Evolutionary conservation across 2,329 filamentous ascomycete genomes (phyloP).

Genomic region (Leptographium wingfieldii): DNA sequence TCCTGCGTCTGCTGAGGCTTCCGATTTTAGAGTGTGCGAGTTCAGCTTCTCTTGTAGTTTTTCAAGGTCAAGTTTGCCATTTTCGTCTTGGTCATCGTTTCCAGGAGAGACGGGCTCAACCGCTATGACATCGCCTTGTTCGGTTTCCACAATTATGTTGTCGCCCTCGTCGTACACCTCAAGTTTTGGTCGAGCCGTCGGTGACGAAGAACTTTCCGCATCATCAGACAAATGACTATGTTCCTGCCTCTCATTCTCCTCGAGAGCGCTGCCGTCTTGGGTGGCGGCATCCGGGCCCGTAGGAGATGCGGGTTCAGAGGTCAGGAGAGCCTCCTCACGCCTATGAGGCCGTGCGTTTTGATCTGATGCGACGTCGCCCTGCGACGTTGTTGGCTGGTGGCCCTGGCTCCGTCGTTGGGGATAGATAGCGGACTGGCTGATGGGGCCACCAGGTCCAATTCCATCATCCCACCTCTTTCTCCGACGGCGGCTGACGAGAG

Average conservation of each 20-base stretch:
- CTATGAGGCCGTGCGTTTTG: slow-evolving; percentile 14
- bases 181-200: slow-evolving; percentile 21
- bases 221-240: slow-evolving; percentile 6
- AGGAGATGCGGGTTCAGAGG: slow-evolving; percentile 3
- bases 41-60: slow-evolving; percentile 11
- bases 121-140: slow-evolving; percentile 73
- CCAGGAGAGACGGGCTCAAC: slow-evolving; percentile 36
- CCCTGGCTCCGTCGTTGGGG: slow-evolving; percentile 36
- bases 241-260: background rate
- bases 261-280: background rate
- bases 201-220: slow-evolving; percentile 8
- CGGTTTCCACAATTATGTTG: slow-evolving; percentile 69
- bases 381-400: background rate
- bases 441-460: slow-evolving; percentile 72
- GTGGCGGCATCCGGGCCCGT: background rate
- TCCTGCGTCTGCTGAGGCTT: slow-evolving; percentile 17
- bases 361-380: slow-evolving; percentile 8
- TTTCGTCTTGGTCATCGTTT: background rate
- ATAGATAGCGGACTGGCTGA: slow-evolving; percentile 79
- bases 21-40: slow-evolving; percentile 1
- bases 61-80: slow-evolving; percentile 3
- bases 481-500: slow-evolving; percentile 46
- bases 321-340: slow-evolving; percentile 9
- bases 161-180: slow-evolving; percentile 74
- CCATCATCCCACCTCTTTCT: slow-evolving; percentile 58